A percentile compares a stretch with the other conserved stretches of the same genome.
These are phyloP conservation scores for Adansonia madagascariensis DNA, from an alignment of 441 rosid species.

Conservation along the genomic window DNA sequence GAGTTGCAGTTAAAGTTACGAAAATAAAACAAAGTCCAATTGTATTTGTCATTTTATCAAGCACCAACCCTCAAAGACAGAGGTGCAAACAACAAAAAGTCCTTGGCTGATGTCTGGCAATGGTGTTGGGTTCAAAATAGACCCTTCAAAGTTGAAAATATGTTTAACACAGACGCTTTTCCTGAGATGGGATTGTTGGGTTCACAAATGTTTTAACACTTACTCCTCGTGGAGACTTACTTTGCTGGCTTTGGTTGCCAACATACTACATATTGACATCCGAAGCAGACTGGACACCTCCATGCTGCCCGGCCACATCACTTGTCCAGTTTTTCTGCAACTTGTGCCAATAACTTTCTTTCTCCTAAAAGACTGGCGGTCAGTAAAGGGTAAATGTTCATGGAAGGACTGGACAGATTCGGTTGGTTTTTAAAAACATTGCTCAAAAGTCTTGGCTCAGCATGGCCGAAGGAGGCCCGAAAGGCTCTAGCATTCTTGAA, in stretches of 20 bases:
- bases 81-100: too few relatives aligned
- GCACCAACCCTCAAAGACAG: too few relatives aligned
- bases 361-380: background rate
- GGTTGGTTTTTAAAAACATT: too few relatives aligned
- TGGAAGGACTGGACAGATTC: too few relatives aligned
- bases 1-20: too few relatives aligned
- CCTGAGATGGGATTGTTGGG: background rate
- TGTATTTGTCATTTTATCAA: too few relatives aligned
- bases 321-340: background rate
- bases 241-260: background rate
- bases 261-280: background rate
- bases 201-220: background rate
- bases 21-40: too few relatives aligned
- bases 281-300: background rate
- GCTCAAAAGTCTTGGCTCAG: too few relatives aligned
- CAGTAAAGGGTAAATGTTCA: background rate
- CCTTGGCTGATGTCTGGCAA: too few relatives aligned
- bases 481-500: too few relatives aligned
- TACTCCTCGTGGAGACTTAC: background rate
- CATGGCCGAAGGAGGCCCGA: too few relatives aligned
- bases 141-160: background rate
- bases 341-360: background rate
- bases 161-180: background rate
- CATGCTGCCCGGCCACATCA: background rate
- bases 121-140: too few relatives aligned